These are phyloP conservation scores for Nemania sp. DNA, from an alignment of 2,329 filamentous ascomycete genomes.

Conservation along the genomic window DNA sequence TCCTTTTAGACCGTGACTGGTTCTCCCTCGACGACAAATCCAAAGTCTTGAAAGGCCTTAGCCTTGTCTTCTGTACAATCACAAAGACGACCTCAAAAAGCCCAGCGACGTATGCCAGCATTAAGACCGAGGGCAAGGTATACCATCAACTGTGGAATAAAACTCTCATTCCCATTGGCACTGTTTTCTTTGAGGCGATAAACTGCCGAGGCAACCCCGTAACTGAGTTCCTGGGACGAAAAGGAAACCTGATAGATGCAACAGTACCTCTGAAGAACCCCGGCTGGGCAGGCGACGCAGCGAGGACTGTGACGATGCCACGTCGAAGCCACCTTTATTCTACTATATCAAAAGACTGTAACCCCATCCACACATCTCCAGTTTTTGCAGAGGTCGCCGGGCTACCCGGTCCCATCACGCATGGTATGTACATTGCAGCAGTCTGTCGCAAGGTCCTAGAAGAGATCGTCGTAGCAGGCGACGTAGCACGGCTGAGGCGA, in stretches of 20 bases:
- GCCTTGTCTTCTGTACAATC: conserved; percentile 20
- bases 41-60: conserved; percentile 22
- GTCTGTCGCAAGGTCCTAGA: conserved; percentile 94
- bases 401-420: conserved; percentile 95
- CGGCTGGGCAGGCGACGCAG: conserved; percentile 90
- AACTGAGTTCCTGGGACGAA: conserved; percentile 34
- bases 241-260: conserved; percentile 58
- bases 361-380: conserved; percentile 97
- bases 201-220: conserved; percentile 35
- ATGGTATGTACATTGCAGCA: conserved; percentile 99
- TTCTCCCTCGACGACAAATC: conserved; percentile 25
- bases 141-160: conserved; percentile 14
- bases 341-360: conserved; percentile 96
- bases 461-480: conserved; percentile 98
- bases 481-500: conserved; percentile 93
- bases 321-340: conserved; percentile 99
- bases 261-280: conserved; percentile 98
- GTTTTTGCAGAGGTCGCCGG: conserved; percentile 97
- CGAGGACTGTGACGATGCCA: conserved; percentile 87
- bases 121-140: conserved; percentile 10
- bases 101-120: neutral
- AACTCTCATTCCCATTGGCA: conserved; percentile 15
- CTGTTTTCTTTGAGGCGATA: conserved; percentile 21
- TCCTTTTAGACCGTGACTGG: conserved; percentile 35
- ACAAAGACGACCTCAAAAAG: neutral